Percentiles rank a stretch among this genome's conserved stretches.
These are phyloP conservation scores for Erodium texanum DNA, from an alignment of 441 rosid genomes.

Conservation along the genomic window DNA sequence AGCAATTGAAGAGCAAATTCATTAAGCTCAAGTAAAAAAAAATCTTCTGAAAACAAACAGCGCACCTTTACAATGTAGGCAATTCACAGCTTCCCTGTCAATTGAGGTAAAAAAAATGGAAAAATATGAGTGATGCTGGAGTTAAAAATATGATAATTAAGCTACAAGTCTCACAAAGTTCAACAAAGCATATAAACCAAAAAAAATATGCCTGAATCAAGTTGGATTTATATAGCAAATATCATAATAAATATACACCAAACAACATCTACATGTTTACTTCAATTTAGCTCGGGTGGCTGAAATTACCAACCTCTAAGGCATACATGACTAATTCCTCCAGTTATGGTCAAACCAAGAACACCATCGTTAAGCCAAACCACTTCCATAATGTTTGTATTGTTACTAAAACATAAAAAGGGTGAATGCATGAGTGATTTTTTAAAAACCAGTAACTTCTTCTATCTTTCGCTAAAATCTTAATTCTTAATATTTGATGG, in stretches of 20 bases:
- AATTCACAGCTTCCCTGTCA: slow-evolving; percentile 84
- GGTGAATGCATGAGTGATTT: neutral
- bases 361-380: neutral
- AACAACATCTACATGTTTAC: neutral
- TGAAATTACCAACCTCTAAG: neutral
- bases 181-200: neutral
- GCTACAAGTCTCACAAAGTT: neutral
- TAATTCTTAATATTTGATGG: neutral
- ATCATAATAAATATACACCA: neutral
- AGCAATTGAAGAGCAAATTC: neutral
- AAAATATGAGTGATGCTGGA: neutral
- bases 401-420: too few relatives aligned
- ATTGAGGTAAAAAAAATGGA: slow-evolving; percentile 11
- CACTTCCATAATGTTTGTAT: neutral
- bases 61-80: slow-evolving; percentile 78
- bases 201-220: neutral
- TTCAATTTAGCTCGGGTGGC: neutral
- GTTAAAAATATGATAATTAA: neutral
- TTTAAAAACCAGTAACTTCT: neutral
- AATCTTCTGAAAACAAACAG: slow-evolving; percentile 17
- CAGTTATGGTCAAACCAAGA: neutral
- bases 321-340: neutral
- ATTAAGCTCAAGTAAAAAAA: neutral
- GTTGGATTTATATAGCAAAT: neutral
- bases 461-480: neutral